These are phyloP conservation scores for Chenopodium quinoa DNA, from an alignment of 148 eudicot genomes.

Conservation along the genomic window DNA sequence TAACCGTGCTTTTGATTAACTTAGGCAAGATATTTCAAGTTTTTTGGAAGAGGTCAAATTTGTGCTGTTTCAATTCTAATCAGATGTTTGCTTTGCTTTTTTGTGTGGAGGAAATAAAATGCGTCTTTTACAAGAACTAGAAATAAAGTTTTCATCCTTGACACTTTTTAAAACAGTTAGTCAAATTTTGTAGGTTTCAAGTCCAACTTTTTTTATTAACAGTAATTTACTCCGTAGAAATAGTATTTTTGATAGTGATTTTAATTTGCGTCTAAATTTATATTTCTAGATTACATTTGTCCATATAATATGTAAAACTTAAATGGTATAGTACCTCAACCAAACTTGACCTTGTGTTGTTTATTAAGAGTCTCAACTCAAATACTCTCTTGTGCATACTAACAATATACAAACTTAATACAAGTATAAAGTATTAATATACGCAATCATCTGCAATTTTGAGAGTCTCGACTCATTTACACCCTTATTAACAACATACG, in stretches of 20 bases:
- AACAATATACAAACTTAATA: no score
- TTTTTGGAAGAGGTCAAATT: not conserved
- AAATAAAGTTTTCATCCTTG: not conserved
- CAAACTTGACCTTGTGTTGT: no score
- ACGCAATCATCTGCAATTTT: no score
- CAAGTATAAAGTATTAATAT: no score
- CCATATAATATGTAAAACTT: no score
- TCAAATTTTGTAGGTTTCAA: conserved; percentile 10
- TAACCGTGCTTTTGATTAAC: not conserved
- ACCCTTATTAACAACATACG: no score
- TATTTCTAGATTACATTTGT: not conserved
- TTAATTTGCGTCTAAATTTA: not conserved
- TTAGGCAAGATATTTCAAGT: not conserved
- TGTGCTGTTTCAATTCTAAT: not conserved
- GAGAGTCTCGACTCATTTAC: no score
- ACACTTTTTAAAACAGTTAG: not conserved
- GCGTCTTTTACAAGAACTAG: not conserved
- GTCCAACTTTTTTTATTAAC: not conserved
- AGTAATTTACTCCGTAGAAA: no score
- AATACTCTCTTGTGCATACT: no score
- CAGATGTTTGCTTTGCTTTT: not conserved
- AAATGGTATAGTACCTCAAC: no score
- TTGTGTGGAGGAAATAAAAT: not conserved
- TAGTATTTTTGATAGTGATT: no score
- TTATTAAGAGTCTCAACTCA: no score